Evolutionary conservation across 1,284 basidiomycete genomes (phyloP).

Genomic region (Apiotrichum porosum): DNA sequence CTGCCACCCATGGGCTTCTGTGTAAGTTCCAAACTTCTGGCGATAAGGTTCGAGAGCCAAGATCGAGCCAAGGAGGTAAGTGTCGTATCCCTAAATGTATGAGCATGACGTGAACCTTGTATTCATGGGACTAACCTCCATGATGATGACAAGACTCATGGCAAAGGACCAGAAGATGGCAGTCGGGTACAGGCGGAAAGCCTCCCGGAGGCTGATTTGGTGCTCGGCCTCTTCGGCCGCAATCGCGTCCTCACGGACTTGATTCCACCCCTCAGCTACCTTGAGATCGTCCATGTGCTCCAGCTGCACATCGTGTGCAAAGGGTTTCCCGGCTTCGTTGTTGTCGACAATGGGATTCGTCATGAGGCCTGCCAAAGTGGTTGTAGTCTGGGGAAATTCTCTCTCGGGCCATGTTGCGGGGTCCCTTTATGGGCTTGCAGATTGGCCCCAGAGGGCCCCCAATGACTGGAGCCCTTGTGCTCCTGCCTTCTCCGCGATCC

Average conservation of each 20-base stretch:
- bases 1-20: conserved; percentile 15
- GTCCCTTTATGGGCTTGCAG: no score
- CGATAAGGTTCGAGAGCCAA: conserved; percentile 13
- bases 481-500: no score
- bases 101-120: background rate
- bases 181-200: conserved; percentile 11
- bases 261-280: background rate
- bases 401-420: no score
- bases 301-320: background rate
- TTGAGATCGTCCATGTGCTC: conserved; percentile 1
- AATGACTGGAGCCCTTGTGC: no score
- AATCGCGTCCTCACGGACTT: conserved; percentile 13
- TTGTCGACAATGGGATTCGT: no score
- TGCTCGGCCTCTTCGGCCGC: conserved; percentile 14
- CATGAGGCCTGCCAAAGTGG: no score
- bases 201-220: conserved; percentile 6
- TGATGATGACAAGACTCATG: conserved; percentile 13
- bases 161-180: conserved; percentile 18
- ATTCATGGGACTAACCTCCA: conserved; percentile 3
- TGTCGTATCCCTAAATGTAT: conserved; percentile 9
- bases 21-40: conserved; percentile 11
- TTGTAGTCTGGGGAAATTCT: background rate
- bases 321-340: background rate
- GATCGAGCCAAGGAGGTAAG: conserved; percentile 5
- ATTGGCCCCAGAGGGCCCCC: no score